These are phyloP conservation scores for Rhynchospora breviuscula DNA, from an alignment of 176 grass and related monocot species.

Conservation along the genomic window DNA sequence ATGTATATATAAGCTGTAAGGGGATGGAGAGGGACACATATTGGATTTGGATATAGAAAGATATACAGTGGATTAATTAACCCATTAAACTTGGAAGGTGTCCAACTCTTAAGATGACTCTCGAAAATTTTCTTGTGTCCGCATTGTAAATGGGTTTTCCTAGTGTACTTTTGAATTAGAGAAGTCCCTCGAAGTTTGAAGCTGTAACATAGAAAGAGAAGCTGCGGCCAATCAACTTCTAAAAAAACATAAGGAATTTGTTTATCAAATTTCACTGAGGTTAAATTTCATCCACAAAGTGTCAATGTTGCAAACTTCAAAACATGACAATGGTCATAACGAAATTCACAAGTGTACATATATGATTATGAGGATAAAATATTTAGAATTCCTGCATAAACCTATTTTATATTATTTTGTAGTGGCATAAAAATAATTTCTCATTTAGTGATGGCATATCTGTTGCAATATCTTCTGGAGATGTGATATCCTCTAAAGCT, in stretches of 20 bases:
- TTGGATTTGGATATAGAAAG: constrained; percentile 11
- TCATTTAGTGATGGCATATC: no score
- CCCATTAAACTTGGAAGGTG: not conserved
- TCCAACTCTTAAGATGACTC: not conserved
- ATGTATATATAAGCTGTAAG: constrained; percentile 1
- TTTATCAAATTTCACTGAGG: not conserved
- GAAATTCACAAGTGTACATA: not conserved
- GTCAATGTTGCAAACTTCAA: not conserved
- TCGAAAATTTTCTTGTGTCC: not conserved
- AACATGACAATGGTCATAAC: not conserved
- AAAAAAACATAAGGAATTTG: not conserved
- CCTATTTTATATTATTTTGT: no score
- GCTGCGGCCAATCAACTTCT: no score
- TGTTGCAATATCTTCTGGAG: no score
- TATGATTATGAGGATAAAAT: not conserved
- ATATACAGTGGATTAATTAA: not conserved
- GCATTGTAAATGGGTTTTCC: not conserved
- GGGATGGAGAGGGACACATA: not conserved
- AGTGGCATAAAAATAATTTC: no score
- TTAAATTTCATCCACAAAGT: not conserved
- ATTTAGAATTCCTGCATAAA: not conserved
- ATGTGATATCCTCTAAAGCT: no score
- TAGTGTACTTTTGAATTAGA: not conserved
- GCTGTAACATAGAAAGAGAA: not conserved
- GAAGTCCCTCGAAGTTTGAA: not conserved